These are phyloP conservation scores for Thelonectria discophora DNA, from an alignment of 2,329 filamentous ascomycete genomes.

Conservation along the genomic window DNA sequence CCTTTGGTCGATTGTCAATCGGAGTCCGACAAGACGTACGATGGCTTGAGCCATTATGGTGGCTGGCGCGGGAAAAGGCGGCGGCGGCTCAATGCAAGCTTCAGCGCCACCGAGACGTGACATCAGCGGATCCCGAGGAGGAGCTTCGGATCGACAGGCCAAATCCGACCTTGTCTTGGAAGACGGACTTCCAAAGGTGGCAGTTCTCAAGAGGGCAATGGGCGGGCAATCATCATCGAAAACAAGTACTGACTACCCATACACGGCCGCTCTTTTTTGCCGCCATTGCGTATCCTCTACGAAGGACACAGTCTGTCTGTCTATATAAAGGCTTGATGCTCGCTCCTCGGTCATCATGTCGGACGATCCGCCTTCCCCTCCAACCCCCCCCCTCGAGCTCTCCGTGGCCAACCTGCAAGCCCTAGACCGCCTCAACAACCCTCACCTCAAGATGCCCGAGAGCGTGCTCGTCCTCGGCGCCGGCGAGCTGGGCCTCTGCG, in stretches of 20 bases:
- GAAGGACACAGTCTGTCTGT: background rate
- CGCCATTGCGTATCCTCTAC: background rate
- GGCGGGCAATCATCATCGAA: background rate
- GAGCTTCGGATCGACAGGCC: conserved; percentile 18
- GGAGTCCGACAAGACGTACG: background rate
- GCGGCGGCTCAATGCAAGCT: conserved; percentile 14
- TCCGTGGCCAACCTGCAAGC: conserved; percentile 40
- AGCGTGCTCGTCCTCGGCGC: conserved; percentile 69
- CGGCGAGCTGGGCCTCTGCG: conserved; percentile 70
- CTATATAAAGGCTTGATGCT: conserved; percentile 22
- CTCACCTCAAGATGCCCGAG: conserved; percentile 36
- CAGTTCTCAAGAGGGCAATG: conserved; percentile 5
- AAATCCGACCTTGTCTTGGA: background rate
- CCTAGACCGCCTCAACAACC: conserved; percentile 37
- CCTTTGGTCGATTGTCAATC: too few relatives aligned
- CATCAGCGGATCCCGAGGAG: conserved; percentile 29
- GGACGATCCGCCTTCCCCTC: conserved; percentile 8
- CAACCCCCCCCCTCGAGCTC: conserved; percentile 36
- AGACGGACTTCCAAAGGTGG: background rate
- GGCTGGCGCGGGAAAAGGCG: conserved; percentile 9
- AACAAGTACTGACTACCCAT: background rate
- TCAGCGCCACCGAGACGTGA: conserved; percentile 31
- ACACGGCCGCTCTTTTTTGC: background rate
- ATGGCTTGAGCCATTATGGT: background rate
- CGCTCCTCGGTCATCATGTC: conserved; percentile 26